Evolutionary conservation across 2,329 filamentous ascomycete genomes (phyloP), one percentile per base, ranked within the genome.

Genomic region (Xylariaceae sp.): DNA sequence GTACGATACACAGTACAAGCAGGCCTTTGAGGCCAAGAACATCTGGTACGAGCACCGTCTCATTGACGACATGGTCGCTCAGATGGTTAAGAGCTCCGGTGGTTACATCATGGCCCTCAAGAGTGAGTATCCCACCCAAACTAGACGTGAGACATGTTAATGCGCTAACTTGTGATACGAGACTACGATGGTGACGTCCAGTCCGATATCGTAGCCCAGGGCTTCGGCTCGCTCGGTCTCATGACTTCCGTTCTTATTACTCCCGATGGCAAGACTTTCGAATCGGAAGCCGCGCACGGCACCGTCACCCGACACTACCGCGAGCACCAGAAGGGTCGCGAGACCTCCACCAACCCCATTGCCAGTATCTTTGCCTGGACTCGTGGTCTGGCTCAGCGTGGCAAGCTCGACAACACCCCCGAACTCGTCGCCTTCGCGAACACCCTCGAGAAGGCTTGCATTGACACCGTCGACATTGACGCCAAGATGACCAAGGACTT

Each of bases 21-120:
- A 85, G 74, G 84, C 90, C 50, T 97, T 97, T 70, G 92, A 97
- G 74, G 88, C 87, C 72, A 90, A 92, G 82, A 85, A 85, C 64
- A 96, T 97, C 79, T 97, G 94, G 94, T 97, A 99, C 75, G 94
- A 99, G 87, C 94, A 99, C 81, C 89, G 94, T 72, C 83, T 99
- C 68, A 97, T 99, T 73, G 94, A 99, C 78, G 94, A 99, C 79
- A 97, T 99, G 94, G 94, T 99, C 66, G 94, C 94, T 53, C 94
- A 99, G 84, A 99, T 99, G 94, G 89, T 99, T 83, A 99, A 99
- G 89, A 94, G 89, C 78, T 86, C 88, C 71, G 94, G 94, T 69
- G 94, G 94, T 65, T 97, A 94, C 78, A 86, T 97, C 74, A 97
- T 97, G 83, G 94, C 94, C 64, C 85, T 97, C 76, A 99, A 99